Conservation (phyloP, 2,329 filamentous ascomycete species). For the Fusarium verrucosum region DNA sequence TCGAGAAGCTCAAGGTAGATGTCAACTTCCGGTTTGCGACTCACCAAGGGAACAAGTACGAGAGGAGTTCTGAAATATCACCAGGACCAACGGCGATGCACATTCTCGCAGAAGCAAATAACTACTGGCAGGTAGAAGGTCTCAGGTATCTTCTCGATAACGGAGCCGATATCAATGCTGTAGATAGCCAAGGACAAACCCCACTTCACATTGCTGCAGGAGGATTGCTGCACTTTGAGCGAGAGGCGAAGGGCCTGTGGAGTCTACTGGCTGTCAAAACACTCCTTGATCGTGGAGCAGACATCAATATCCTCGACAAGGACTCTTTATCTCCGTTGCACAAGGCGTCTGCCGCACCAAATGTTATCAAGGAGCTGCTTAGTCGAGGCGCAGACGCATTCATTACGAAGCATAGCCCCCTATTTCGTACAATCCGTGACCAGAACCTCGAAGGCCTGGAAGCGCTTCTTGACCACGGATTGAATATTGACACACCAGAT, state of each 20-base stretch:
- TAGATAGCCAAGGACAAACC: slow-evolving; percentile 2
- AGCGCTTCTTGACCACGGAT: slow-evolving; percentile 23
- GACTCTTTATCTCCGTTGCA: slow-evolving; percentile 7
- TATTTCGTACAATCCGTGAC: slow-evolving; percentile 24
- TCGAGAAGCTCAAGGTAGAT: slow-evolving; percentile 25
- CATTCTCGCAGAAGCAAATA: slow-evolving; percentile 20
- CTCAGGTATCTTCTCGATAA: slow-evolving; percentile 23
- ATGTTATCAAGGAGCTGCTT: slow-evolving; percentile 15
- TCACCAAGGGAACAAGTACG: background rate
- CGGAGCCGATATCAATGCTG: slow-evolving; percentile 18
- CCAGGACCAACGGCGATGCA: slow-evolving; percentile 30
- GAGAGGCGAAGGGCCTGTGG: slow-evolving; percentile 1
- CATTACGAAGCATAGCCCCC: background rate
- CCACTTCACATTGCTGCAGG: slow-evolving; percentile 29
- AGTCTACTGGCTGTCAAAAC: slow-evolving; percentile 1
- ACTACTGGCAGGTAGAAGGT: slow-evolving; percentile 32
- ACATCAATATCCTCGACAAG: slow-evolving; percentile 21
- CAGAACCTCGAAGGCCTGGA: slow-evolving; percentile 17
- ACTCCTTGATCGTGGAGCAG: slow-evolving; percentile 33
- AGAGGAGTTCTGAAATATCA: background rate
- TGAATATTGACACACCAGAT: slow-evolving; percentile 13
- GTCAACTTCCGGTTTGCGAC: slow-evolving; percentile 10
- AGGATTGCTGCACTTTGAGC: background rate
- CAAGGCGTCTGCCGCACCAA: slow-evolving; percentile 8
- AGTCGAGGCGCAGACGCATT: slow-evolving; percentile 11